These are phyloP conservation scores for Limonium bicolor DNA, from an alignment of 148 eudicot genomes.

Conservation along the genomic window DNA sequence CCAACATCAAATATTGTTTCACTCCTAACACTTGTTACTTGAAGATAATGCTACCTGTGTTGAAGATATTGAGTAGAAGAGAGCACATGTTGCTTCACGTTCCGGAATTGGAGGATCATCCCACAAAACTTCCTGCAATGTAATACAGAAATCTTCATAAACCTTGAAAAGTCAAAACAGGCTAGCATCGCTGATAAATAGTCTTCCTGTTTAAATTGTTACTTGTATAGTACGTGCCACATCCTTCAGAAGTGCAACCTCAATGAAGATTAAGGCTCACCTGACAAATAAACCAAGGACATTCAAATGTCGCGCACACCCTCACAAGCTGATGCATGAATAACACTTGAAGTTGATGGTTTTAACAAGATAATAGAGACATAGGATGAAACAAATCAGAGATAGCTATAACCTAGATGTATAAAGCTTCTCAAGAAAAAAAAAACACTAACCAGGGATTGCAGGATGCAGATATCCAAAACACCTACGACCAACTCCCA, in stretches of 20 bases:
- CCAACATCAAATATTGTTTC: neutral
- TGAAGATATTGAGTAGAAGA: conserved; percentile 94
- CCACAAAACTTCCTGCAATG: conserved; percentile 91
- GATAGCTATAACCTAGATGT: too few relatives aligned
- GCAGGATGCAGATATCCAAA: conserved; percentile 95
- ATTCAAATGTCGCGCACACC: too few relatives aligned
- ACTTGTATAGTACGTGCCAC: conserved; percentile 88
- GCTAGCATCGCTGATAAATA: too few relatives aligned
- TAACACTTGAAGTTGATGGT: too few relatives aligned
- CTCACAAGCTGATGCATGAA: too few relatives aligned
- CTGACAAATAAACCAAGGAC: conserved; percentile 44
- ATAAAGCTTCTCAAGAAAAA: too few relatives aligned
- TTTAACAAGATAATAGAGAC: too few relatives aligned
- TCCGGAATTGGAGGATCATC: conserved; percentile 86
- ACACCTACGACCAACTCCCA: conserved; percentile 89
- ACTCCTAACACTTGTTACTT: neutral
- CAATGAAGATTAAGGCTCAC: conserved; percentile 98
- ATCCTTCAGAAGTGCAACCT: conserved; percentile 79
- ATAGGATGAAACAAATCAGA: too few relatives aligned
- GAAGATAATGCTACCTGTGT: conserved; percentile 45
- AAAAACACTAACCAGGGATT: conserved; percentile 64
- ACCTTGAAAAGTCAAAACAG: too few relatives aligned
- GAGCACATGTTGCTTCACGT: conserved; percentile 78
- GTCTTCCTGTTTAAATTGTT: too few relatives aligned
- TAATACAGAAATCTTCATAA: too few relatives aligned